Evolutionary conservation across 192 early-diverging fungal species (phyloP), one percentile per base, ranked within the genome.

Genomic region (Coemansia javaensis): DNA sequence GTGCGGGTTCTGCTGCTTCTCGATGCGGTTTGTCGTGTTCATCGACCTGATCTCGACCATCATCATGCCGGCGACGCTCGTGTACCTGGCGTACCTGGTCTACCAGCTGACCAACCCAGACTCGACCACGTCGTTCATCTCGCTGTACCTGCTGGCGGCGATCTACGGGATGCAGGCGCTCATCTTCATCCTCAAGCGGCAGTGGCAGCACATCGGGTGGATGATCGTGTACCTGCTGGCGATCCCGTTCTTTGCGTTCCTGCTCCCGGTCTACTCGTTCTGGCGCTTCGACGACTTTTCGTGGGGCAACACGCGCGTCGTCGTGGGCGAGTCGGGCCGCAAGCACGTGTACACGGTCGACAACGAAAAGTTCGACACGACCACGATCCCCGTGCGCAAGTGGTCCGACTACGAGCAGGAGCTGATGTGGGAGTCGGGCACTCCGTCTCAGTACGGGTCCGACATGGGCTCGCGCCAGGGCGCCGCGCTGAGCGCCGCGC

Each of bases 251-350:
- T 94, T 93, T 53, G 82, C 84, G 5, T 85, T 90, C 44, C 64
- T 83, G 31, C 76, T 90, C 21, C 87, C 86, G 2, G 48, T 91
- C n/a, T 98, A 98, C 59, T 81, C 95, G 17, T 98, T 95, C 82
- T 99, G 96, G 96, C 92, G 93, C 81, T 92, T 97, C 72, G 96
- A 99, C 66, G 93, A 99, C 65, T 99, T 99, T 57, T 94, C 90
- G 18, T 99, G 96, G 96, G 96, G 94, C 47, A 94, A 93, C 66
- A 98, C 95, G 20, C 87, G 95, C 61, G 31, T 88, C 23, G 89
- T 94, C 1, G 80, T 90, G 9, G 95, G 93, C 48, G 88, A 91
- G 55, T 86, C 84, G 27, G 90, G 90, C 42, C 74, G 77, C 33
- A 84, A 80, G 65, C 82, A 77, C 38, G 50, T 78, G 34, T 74